Conservation (phyloP, 2,329 filamentous ascomycete genomes). For the Colletotrichum spaethianum region DNA sequence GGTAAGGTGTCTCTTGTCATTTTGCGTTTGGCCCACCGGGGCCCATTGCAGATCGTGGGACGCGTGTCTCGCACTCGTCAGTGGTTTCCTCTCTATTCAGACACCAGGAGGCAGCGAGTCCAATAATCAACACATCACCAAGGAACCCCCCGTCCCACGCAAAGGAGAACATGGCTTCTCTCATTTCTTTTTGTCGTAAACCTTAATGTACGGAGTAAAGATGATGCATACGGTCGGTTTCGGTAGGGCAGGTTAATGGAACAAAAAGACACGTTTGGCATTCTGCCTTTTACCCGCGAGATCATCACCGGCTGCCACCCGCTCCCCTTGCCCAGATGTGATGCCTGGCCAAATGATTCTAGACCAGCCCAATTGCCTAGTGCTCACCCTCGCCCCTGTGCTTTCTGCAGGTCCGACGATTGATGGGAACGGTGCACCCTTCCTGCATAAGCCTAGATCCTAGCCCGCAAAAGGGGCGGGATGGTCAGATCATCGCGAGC, state of each 20-base stretch:
- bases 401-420: not conserved
- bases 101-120: conserved; percentile 11
- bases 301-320: not conserved
- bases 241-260: conserved; percentile 39
- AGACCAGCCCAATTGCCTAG: not conserved
- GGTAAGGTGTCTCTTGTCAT: conserved; percentile 3
- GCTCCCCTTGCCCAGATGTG: not conserved
- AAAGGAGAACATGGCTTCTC: conserved; percentile 17
- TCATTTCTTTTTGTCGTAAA: conserved; percentile 42
- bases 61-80: not conserved
- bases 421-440: not conserved
- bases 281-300: conserved; percentile 10
- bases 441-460: not conserved
- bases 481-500: not conserved
- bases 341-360: not conserved
- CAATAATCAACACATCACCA: not conserved
- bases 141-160: not conserved
- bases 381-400: not conserved
- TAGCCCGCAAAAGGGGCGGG: not conserved
- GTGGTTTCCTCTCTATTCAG: not conserved
- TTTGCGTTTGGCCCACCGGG: not conserved
- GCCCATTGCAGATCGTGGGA: conserved; percentile 15
- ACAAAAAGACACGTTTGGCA: conserved; percentile 33
- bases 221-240: conserved; percentile 42
- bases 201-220: conserved; percentile 41